phyloP scores from a whole-genome alignment of 257 asterid genomes.

The Solanum bulbocastanum region DNA sequence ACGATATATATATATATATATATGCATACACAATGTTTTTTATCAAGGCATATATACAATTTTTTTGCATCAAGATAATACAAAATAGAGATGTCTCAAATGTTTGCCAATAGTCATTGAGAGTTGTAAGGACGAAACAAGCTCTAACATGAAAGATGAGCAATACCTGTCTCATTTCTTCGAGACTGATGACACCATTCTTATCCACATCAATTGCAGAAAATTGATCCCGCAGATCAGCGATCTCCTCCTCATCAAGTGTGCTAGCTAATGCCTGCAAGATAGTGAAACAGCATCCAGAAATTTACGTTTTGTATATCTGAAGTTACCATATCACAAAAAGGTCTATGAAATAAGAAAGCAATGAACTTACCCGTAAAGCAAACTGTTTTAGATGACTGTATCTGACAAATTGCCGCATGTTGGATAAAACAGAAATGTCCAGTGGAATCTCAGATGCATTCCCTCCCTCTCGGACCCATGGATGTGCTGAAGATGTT shows the following conservation, averaged over 20 bases:
- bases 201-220: conserved; percentile 83
- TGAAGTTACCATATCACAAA: not conserved
- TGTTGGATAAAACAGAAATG: conserved; percentile 65
- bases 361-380: conserved; percentile 38
- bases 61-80: not conserved
- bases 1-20: not conserved
- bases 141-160: not conserved
- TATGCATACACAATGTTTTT: not conserved
- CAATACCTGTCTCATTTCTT: conserved; percentile 83
- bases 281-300: not conserved
- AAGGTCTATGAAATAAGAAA: not conserved
- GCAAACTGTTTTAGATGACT: conserved; percentile 75
- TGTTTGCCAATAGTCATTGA: not conserved
- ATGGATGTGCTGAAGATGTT: conserved; percentile 58
- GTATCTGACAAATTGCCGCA: conserved; percentile 73
- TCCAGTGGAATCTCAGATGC: conserved; percentile 82
- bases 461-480: conserved; percentile 89
- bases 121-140: not conserved
- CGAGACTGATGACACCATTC: conserved; percentile 75
- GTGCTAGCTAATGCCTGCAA: conserved; percentile 77
- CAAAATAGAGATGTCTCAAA: not conserved
- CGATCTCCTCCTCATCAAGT: conserved; percentile 65
- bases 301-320: not conserved
- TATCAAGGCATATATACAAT: not conserved
- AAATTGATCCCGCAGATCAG: conserved; percentile 76